Conservation (phyloP, 441 rosid species). For the Pelargonium myrrhifolium region DNA sequence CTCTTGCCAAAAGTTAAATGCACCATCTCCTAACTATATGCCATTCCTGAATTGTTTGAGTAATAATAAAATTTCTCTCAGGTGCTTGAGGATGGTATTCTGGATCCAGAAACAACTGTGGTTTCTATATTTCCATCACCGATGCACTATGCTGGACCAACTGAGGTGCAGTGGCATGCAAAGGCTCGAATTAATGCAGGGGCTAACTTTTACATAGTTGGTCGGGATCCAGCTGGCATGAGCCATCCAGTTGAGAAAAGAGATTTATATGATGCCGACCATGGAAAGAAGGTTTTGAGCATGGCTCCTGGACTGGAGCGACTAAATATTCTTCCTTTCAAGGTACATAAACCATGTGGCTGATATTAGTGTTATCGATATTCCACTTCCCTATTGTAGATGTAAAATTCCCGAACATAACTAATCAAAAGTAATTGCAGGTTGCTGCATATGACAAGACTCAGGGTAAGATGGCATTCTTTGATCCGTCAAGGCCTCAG, state of each 20-base stretch:
- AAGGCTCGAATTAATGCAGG: slow-evolving; percentile 96
- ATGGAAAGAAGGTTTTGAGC: slow-evolving; percentile 87
- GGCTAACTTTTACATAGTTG: slow-evolving; percentile 93
- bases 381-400: not conserved
- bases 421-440: slow-evolving; percentile 27
- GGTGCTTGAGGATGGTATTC: slow-evolving; percentile 94
- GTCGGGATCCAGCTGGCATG: slow-evolving; percentile 98
- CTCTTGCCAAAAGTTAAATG: not conserved
- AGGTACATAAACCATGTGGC: slow-evolving; percentile 32
- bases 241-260: slow-evolving; percentile 86
- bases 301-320: slow-evolving; percentile 94
- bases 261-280: slow-evolving; percentile 92
- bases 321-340: slow-evolving; percentile 89
- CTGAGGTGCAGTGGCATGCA: slow-evolving; percentile 99
- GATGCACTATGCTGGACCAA: slow-evolving; percentile 97
- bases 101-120: slow-evolving; percentile 92
- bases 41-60: slow-evolving; percentile 7
- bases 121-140: slow-evolving; percentile 96
- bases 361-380: not conserved
- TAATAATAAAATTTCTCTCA: too few relatives aligned
- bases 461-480: slow-evolving; percentile 93
- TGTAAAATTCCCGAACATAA: not conserved
- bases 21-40: not conserved
- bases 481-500: slow-evolving; percentile 77
- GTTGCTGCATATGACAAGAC: slow-evolving; percentile 96